These are phyloP conservation scores for Mucor sp. DNA, from an alignment of 371 early-diverging fungal genomes.

Conservation along the genomic window DNA sequence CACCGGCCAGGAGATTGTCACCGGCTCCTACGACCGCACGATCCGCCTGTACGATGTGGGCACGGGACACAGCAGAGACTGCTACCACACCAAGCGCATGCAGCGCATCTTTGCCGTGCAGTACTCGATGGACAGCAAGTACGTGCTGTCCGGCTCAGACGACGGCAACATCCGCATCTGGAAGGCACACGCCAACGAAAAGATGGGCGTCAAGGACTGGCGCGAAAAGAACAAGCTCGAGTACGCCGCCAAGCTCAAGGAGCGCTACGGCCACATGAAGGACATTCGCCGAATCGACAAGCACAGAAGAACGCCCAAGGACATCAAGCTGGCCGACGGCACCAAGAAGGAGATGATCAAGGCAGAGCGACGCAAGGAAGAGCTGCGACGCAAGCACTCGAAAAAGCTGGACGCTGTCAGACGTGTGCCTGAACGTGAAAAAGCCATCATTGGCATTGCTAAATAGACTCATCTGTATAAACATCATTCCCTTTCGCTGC, in stretches of 20 bases:
- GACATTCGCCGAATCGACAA: slow-evolving; percentile 89
- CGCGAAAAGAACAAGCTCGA: slow-evolving; percentile 84
- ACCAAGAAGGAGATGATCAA: slow-evolving; percentile 82
- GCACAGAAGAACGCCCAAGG: slow-evolving; percentile 86
- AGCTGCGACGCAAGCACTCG: slow-evolving; percentile 76
- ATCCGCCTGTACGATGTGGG: slow-evolving; percentile 89
- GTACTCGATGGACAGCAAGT: slow-evolving; percentile 95
- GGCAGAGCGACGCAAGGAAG: slow-evolving; percentile 84
- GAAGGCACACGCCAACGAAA: slow-evolving; percentile 94
- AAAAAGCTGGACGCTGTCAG: slow-evolving; percentile 67
- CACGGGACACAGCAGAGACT: slow-evolving; percentile 88
- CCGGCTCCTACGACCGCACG: slow-evolving; percentile 95
- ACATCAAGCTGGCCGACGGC: slow-evolving; percentile 74
- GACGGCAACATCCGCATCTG: slow-evolving; percentile 99
- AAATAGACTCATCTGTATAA: slow-evolving; percentile 46
- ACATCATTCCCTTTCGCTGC: background rate
- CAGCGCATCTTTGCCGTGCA: slow-evolving; percentile 87
- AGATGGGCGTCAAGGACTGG: slow-evolving; percentile 75
- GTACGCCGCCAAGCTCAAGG: slow-evolving; percentile 88
- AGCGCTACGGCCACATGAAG: slow-evolving; percentile 91
- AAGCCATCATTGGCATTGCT: slow-evolving; percentile 76
- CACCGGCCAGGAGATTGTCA: slow-evolving; percentile 96
- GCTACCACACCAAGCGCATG: slow-evolving; percentile 99
- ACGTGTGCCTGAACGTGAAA: slow-evolving; percentile 77
- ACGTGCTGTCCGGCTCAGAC: slow-evolving; percentile 96